A percentile compares a stretch with the other conserved stretches of the same genome.
Conservation (phyloP, 495 filamentous ascomycete species). For the Filosporella fistucella region DNA sequence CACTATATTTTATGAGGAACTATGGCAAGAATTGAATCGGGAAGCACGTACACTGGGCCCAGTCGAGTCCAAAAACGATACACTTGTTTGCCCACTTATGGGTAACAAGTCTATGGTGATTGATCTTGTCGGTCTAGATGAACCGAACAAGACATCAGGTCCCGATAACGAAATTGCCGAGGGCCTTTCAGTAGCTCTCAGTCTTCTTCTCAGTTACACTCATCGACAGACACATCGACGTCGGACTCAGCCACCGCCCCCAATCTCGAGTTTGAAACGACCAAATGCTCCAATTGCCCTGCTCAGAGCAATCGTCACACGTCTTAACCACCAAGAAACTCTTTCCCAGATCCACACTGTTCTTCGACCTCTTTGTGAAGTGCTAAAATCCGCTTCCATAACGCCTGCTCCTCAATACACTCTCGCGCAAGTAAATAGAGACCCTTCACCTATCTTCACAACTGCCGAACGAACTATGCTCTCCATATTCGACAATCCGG, state of each 20-base stretch:
- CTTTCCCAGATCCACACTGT: slow-evolving; percentile 33
- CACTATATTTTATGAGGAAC: slow-evolving; percentile 83
- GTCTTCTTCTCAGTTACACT: slow-evolving; percentile 66
- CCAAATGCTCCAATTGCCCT: slow-evolving; percentile 51
- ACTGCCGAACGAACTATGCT: slow-evolving; percentile 35
- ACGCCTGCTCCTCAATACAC: slow-evolving; percentile 9
- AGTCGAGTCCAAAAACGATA: slow-evolving; percentile 56
- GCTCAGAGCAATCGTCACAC: slow-evolving; percentile 60
- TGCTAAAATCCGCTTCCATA: slow-evolving; percentile 39
- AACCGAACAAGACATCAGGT: slow-evolving; percentile 7
- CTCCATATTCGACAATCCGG: slow-evolving; percentile 36
- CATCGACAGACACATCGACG: slow-evolving; percentile 63
- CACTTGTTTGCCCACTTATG: slow-evolving; percentile 51
- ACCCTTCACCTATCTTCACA: slow-evolving; percentile 12
- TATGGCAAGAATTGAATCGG: slow-evolving; percentile 86
- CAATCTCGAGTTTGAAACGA: slow-evolving; percentile 47
- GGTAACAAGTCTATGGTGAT: slow-evolving; percentile 52
- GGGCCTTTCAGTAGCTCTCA: slow-evolving; percentile 52
- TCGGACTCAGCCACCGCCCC: slow-evolving; percentile 56
- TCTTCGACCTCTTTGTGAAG: slow-evolving; percentile 32
- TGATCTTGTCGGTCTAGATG: slow-evolving; percentile 56
- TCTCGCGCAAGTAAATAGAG: background rate
- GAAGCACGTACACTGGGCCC: slow-evolving; percentile 69
- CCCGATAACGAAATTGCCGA: slow-evolving; percentile 43
- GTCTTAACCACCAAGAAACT: slow-evolving; percentile 53